These are phyloP conservation scores for Orbilia quercus DNA, from an alignment of 2,329 filamentous ascomycete genomes.

Conservation along the genomic window DNA sequence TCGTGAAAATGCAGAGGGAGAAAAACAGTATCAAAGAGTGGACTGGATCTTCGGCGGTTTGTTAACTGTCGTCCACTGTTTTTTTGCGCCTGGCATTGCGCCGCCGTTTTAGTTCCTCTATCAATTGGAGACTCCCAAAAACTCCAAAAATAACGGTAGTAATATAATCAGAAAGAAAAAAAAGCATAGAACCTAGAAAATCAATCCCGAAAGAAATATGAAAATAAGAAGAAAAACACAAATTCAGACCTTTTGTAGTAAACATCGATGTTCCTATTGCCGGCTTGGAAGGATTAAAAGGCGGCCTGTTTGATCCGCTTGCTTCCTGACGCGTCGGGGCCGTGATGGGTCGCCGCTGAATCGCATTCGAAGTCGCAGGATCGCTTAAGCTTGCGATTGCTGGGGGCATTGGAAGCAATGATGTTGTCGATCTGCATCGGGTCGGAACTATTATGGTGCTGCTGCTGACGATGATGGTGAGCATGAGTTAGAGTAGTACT, in stretches of 20 bases:
- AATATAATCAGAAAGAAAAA: constrained; percentile 23
- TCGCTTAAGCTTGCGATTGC: constrained; percentile 53
- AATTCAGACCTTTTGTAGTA: constrained; percentile 36
- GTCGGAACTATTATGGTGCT: constrained; percentile 45
- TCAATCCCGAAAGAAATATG: constrained; percentile 19
- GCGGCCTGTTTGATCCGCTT: constrained; percentile 55
- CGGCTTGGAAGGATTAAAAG: constrained; percentile 27
- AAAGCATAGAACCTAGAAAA: constrained; percentile 34
- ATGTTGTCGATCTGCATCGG: constrained; percentile 55
- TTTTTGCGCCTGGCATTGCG: constrained; percentile 32
- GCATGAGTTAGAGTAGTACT: constrained; percentile 52
- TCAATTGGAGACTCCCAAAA: constrained; percentile 52
- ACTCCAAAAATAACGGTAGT: constrained; percentile 38
- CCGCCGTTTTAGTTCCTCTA: constrained; percentile 31
- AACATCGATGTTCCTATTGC: not conserved
- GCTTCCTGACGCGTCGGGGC: constrained; percentile 48
- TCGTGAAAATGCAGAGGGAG: too few relatives aligned
- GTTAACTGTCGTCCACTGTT: constrained; percentile 24
- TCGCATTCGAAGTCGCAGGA: constrained; percentile 56
- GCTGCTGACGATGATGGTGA: constrained; percentile 33
- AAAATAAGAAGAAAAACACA: constrained; percentile 27
- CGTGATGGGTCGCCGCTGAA: constrained; percentile 24
- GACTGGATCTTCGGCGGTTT: constrained; percentile 35
- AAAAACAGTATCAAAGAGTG: constrained; percentile 2
- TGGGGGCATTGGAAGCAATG: constrained; percentile 10